Evolutionary conservation across 441 rosid species (phyloP), one percentile per base, ranked within the genome.

Genomic region (Croton setiger): DNA sequence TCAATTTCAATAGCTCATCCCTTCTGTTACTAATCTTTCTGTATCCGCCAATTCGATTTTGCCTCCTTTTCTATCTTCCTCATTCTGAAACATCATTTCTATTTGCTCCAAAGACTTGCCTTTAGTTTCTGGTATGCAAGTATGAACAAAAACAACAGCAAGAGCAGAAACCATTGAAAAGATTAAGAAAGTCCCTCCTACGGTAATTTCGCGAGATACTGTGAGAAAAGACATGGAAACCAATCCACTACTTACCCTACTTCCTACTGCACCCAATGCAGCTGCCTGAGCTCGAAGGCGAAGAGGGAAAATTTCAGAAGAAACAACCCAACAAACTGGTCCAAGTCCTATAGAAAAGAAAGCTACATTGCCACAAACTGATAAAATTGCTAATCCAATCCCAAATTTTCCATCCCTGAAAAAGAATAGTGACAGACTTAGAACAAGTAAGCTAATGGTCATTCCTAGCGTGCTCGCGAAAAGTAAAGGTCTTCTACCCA

Each of bases 101-200:
- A 93, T 89, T 71, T 91, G 87, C 84, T 91, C 98, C 87, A 93
- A 77, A 4, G 97, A 88, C 78, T 89, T 91, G 31, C 98, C 98
- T 60, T 86, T 91, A 0, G 95, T 93, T 78, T 91, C 97, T 0
- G 96, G 98, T 43, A 89, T 86, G 60, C 75, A 71, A 56, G 60
- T 48, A 74, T 87, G 74, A 59, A 89, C 96, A 49, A 93, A 93
- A 33, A 78, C 60, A 73, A 91, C 84, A 4, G 93, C 79, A 64
- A 89, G 81, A 9, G 85, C 93, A 14, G 96, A 86, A 53, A 91
- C 15, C 6, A 78, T 69, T 9, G 92, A 82, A 63, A 91, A 93
- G 47, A 79, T 43, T 39, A 87, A 86, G 82, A 91, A 89, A 7
- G 91, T 87, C 69, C 98, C 97, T 3, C 86, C 95, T 0, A 86